These are phyloP conservation scores for Macrophomina pseudophaseolina DNA, from an alignment of 2,329 filamentous ascomycete genomes.

Conservation along the genomic window DNA sequence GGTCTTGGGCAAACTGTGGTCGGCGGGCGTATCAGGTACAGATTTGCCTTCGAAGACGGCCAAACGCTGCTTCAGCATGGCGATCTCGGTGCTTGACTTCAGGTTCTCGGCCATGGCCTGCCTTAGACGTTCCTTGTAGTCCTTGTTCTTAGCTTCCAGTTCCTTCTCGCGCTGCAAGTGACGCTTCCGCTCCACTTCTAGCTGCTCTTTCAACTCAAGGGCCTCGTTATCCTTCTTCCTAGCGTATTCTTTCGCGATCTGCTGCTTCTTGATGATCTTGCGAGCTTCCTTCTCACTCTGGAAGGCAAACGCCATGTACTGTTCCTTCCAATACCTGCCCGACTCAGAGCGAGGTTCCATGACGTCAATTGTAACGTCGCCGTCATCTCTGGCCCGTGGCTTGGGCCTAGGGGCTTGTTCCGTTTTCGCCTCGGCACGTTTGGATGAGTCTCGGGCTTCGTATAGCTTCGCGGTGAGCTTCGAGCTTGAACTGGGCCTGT, in stretches of 20 bases:
- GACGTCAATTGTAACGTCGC: slow-evolving; percentile 71
- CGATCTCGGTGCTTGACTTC: slow-evolving; percentile 40
- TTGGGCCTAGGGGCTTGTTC: background rate
- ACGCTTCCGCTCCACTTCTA: slow-evolving; percentile 71
- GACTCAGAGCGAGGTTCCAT: slow-evolving; percentile 77
- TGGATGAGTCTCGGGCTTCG: slow-evolving; percentile 49
- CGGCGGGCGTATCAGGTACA: background rate
- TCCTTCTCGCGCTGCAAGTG: slow-evolving; percentile 69
- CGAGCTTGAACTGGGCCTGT: slow-evolving; percentile 42
- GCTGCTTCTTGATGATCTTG: slow-evolving; percentile 79
- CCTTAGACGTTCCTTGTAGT: slow-evolving; percentile 45
- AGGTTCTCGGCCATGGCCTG: slow-evolving; percentile 41
- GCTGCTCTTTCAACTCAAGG: slow-evolving; percentile 66
- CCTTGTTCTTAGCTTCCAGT: slow-evolving; percentile 63
- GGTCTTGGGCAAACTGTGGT: slow-evolving; percentile 1
- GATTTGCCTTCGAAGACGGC: slow-evolving; percentile 33
- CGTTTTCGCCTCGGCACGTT: slow-evolving; percentile 37
- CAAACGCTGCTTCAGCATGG: slow-evolving; percentile 41
- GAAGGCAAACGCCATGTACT: slow-evolving; percentile 75
- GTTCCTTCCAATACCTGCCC: slow-evolving; percentile 79
- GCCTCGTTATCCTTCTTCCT: slow-evolving; percentile 78
- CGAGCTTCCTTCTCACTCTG: slow-evolving; percentile 76
- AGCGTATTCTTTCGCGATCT: slow-evolving; percentile 78
- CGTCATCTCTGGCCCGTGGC: slow-evolving; percentile 50
- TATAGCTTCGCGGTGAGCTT: slow-evolving; percentile 53